These are phyloP conservation scores for Botryotinia narcissicola DNA, from an alignment of 2,329 filamentous ascomycete genomes.

Conservation along the genomic window DNA sequence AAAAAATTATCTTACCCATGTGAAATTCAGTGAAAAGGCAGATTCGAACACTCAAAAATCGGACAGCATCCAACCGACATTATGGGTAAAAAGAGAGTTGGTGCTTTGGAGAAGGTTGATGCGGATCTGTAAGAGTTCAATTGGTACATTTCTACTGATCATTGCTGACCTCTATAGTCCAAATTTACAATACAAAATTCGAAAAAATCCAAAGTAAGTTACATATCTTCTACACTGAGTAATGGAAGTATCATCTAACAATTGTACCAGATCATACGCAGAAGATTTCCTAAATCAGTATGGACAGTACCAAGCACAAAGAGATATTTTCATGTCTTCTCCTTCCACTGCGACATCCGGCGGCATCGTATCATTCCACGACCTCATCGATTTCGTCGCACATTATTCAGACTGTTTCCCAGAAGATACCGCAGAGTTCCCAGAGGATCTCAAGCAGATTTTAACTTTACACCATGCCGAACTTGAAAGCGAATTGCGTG, in stretches of 20 bases:
- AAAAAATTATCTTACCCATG: constrained; percentile 11
- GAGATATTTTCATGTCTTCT: constrained; percentile 85
- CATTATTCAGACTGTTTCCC: constrained; percentile 95
- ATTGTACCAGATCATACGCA: constrained; percentile 66
- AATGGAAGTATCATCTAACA: constrained; percentile 18
- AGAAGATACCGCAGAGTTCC: constrained; percentile 71
- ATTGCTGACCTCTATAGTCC: constrained; percentile 50
- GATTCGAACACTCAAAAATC: not conserved
- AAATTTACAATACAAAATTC: constrained; percentile 88
- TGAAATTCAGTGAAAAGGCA: constrained; percentile 6
- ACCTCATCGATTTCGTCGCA: constrained; percentile 89
- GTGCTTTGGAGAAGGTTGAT: constrained; percentile 92
- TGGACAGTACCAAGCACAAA: constrained; percentile 86
- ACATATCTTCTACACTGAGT: not conserved
- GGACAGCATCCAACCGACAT: constrained; percentile 19
- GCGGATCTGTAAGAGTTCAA: constrained; percentile 66
- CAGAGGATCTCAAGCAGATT: constrained; percentile 77
- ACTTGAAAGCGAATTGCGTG: constrained; percentile 79
- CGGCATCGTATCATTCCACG: constrained; percentile 79
- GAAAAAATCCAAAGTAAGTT: constrained; percentile 74
- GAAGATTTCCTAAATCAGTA: constrained; percentile 88
- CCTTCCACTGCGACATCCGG: constrained; percentile 75
- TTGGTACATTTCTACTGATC: constrained; percentile 22
- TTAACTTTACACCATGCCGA: constrained; percentile 78
- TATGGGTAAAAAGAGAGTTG: constrained; percentile 87